phyloP scores from a whole-genome alignment of 768 basidiomycete species.

The Mycena alexandri region DNA sequence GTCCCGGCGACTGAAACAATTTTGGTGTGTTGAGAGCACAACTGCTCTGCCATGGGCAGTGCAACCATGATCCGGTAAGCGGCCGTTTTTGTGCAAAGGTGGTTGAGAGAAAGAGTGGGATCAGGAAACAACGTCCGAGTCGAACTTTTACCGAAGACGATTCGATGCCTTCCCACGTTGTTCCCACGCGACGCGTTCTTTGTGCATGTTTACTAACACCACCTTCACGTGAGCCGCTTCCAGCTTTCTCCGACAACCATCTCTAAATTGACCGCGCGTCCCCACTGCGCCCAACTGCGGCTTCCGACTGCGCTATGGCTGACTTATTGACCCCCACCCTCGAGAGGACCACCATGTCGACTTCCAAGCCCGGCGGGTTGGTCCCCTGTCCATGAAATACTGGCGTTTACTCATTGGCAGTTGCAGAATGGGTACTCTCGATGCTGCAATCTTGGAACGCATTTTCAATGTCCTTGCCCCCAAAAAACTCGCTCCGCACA shows the following conservation, averaged over 20 bases:
- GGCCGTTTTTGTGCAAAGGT: too few species aligned
- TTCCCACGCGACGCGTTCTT: constrained; percentile 6
- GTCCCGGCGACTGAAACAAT: too few species aligned
- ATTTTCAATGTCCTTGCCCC: constrained; percentile 26
- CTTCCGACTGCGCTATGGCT: constrained; percentile 4
- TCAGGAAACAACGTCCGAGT: too few species aligned
- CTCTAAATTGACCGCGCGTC: background rate
- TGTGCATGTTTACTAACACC: background rate
- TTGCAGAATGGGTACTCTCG: constrained; percentile 16
- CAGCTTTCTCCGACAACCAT: background rate
- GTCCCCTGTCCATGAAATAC: background rate
- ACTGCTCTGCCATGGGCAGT: too few species aligned
- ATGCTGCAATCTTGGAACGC: constrained; percentile 20
- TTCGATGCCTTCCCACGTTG: too few species aligned
- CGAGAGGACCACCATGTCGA: constrained; percentile 16
- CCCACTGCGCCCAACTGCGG: constrained; percentile 16
- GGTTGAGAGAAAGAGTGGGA: too few species aligned
- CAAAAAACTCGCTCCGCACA: constrained; percentile 33
- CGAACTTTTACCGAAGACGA: too few species aligned
- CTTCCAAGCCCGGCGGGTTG: constrained; percentile 7
- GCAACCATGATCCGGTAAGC: too few species aligned
- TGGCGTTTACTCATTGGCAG: background rate
- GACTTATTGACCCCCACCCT: background rate
- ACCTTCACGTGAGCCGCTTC: background rate
- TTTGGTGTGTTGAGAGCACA: too few species aligned